These are phyloP conservation scores for Epichloe elymi DNA, from an alignment of 2,329 filamentous ascomycete genomes.

Conservation along the genomic window DNA sequence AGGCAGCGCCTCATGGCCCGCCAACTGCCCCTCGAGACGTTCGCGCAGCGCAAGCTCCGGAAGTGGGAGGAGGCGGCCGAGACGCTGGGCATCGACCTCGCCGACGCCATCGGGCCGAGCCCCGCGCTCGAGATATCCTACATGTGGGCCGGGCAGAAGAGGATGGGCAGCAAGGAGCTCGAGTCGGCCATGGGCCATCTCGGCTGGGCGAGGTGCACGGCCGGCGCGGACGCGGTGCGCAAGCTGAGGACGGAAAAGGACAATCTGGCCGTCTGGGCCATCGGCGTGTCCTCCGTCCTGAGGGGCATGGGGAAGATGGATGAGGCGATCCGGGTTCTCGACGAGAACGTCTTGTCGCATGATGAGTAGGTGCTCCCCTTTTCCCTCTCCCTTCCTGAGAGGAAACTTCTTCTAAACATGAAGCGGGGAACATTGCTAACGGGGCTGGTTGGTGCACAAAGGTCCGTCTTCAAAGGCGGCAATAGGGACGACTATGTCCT, in stretches of 20 bases:
- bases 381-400: too few species aligned
- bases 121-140: conserved; percentile 87
- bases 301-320: conserved; percentile 48
- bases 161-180: conserved; percentile 57
- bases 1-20: too few species aligned
- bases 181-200: conserved; percentile 50
- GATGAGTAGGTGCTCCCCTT: conserved; percentile 40
- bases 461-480: conserved; percentile 41
- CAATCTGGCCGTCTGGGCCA: conserved; percentile 49
- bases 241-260: conserved; percentile 41
- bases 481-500: conserved; percentile 56
- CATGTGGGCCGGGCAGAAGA: conserved; percentile 80
- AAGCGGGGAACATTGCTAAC: too few species aligned
- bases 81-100: conserved; percentile 50
- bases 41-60: conserved; percentile 67
- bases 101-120: conserved; percentile 69
- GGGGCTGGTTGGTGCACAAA: conserved; percentile 11
- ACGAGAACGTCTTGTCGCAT: conserved; percentile 50
- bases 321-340: conserved; percentile 53
- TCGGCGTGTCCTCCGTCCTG: conserved; percentile 54
- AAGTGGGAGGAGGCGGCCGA: conserved; percentile 78
- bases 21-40: conserved; percentile 56
- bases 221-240: conserved; percentile 23
- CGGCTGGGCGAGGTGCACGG: conserved; percentile 48
- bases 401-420: too few species aligned